Base-by-base conservation (phyloP, 148 eudicot genomes). In the Cornus controversa region DNA sequence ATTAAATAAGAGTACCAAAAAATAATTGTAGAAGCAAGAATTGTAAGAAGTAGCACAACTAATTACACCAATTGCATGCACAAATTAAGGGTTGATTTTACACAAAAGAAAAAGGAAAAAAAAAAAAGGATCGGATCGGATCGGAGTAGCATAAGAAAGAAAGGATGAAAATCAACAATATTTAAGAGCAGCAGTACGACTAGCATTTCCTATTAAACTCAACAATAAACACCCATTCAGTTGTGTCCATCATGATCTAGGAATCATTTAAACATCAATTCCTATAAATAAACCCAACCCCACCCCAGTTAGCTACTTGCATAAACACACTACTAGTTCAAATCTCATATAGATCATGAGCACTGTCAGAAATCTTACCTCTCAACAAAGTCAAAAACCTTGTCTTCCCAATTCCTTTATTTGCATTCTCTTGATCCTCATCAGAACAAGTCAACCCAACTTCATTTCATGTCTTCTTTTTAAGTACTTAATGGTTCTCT, bases 231-330 rank as follows among this genome's bases (percentile, higher is more conserved):
- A 40, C 45, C 45, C 45, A 40, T 40, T 40, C 6, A 40, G 45
- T 40, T 40, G 5, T 36, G 25, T 10, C 45, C 23, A 23, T 60
- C 47, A 9, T 8, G 5, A 29, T 13, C 57, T 50, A 50, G 57
- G 28, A 73, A 26, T 18, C 47, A 73, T 58, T 58, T 13, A 62
- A 73, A 29, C 75, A 57, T 36, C 29, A 73, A 73, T 23, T 27
- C 63, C 27, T 73, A 62, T 57, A 65, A 37, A 75, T 27, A 66
- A 75, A 42, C 71, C n/a, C n/a, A n/a, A n/a, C n/a, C n/a, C n/a
- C n/a, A n/a, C n/a, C 78, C 63, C 70, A 26, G 63, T 75, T 75
- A 75, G 78, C 60, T 10, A 74, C 69, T 58, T 66, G 50, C 64
- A 27, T 16, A 66, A 27, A 66, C 63, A 75, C 78, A 47, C 24